Evolutionary conservation across 441 rosid genomes (phyloP), one percentile per base, ranked within the genome.

Genomic region (Theobroma grandiflorum): DNA sequence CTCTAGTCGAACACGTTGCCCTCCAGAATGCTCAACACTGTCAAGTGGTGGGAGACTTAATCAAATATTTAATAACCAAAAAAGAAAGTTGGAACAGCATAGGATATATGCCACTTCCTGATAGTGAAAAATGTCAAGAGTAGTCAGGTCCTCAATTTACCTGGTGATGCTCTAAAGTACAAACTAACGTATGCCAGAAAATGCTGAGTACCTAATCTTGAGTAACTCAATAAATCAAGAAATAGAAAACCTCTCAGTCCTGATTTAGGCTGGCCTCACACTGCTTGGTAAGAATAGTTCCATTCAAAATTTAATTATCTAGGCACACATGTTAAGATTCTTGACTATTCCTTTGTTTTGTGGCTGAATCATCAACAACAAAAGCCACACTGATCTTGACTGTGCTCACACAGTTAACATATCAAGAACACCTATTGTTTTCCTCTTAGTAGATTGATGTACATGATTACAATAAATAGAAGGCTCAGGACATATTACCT

Each of bases 21-120:
- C 99, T 81, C 99, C 93, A 81, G 99, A 90, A 83, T 90, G 94
- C 83, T 90, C 97, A 50, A 86, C 93, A 79, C 99, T 95, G 94
- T 82, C 81, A 77, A 63, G 47, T 31, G 69, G 8, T 78, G 82
- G 53, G 72, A 83, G 40, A 80, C 52, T 38, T 40, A 80, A 59
- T 38, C 79, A 57, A 42, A 76, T 52, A 31, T 9, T 68, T 6
- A 58, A 72, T 12, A 65, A 16, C 40, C 26, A 15, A 42, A 59
- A 35, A 59, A 5, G 38, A 6, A 57, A 38, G 50, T 20, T 57
- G 40, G 38, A 72, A 26, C 38, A 62, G 10, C 20, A 47, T 11
- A 37, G 12, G 55, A 57, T 20, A 11, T 57, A 55, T 38, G 1
- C 12, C 26, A 33, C 38, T 50, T 50, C 61, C 61, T 8, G 49